Percentiles rank a stretch among this genome's conserved stretches.
Evolutionary conservation across 305 asterid genomes (phyloP).

Genomic region (Fraxinus baroniana): DNA sequence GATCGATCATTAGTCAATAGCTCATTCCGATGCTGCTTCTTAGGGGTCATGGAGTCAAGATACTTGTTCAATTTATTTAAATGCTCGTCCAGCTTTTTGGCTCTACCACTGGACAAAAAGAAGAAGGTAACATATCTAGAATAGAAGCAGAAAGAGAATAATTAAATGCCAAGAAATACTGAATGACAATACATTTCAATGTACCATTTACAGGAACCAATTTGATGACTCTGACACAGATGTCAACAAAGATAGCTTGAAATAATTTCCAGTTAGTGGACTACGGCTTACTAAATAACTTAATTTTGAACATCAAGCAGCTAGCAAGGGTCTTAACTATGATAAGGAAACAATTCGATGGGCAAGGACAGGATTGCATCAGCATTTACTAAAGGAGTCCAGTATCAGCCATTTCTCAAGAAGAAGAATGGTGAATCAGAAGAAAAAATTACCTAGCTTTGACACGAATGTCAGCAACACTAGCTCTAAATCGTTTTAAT

Average conservation of each 20-base stretch:
- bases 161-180: background rate
- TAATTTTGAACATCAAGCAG: background rate
- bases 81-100: constrained; percentile 66
- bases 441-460: constrained; percentile 67
- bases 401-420: constrained; percentile 10
- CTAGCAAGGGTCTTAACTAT: background rate
- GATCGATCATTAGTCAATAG: constrained; percentile 67
- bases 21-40: constrained; percentile 80
- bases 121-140: constrained; percentile 29
- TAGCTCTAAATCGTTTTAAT: constrained; percentile 58
- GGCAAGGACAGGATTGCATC: background rate
- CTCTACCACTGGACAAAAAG: constrained; percentile 67
- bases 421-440: background rate
- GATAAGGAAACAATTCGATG: background rate
- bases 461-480: constrained; percentile 52
- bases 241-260: background rate
- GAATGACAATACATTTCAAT: constrained; percentile 4
- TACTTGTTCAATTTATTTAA: constrained; percentile 62
- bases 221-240: background rate
- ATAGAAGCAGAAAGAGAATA: constrained; percentile 11
- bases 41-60: constrained; percentile 50
- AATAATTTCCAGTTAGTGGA: background rate
- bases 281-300: background rate
- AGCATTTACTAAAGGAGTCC: background rate
- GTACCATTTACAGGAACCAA: constrained; percentile 12